Evolutionary conservation across 768 basidiomycete genomes (phyloP).

Genomic region (Fomitopsis pulvina): DNA sequence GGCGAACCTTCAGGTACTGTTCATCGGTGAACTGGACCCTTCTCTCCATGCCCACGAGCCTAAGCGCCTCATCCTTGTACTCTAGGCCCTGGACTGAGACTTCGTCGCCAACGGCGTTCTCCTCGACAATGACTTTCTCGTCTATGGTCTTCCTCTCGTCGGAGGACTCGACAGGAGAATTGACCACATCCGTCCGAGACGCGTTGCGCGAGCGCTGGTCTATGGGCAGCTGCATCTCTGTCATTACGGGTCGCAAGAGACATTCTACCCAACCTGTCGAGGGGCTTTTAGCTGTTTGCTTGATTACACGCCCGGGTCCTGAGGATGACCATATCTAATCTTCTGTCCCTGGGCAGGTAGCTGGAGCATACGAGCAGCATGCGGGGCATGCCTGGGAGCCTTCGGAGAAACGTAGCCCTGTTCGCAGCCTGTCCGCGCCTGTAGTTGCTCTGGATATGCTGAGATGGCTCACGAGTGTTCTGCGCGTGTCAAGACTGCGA

Average conservation of each 20-base stretch:
- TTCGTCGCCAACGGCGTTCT: conserved; percentile 19
- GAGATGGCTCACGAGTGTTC: neutral
- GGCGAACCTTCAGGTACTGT: conserved; percentile 47
- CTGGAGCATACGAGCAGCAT: neutral
- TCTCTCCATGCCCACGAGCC: conserved; percentile 49
- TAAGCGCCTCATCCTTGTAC: conserved; percentile 54
- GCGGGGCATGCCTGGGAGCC: neutral
- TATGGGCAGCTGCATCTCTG: neutral
- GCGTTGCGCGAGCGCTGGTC: neutral
- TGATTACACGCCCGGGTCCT: neutral
- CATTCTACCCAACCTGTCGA: neutral
- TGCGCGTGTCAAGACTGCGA: neutral
- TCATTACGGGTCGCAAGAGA: neutral
- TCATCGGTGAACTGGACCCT: conserved; percentile 51
- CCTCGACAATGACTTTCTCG: conserved; percentile 26
- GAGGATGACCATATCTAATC: neutral
- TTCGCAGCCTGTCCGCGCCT: neutral
- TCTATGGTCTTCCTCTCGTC: conserved; percentile 1
- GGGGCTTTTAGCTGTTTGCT: too few relatives aligned
- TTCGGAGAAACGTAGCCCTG: neutral
- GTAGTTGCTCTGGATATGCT: neutral
- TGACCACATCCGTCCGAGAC: neutral
- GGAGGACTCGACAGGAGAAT: neutral
- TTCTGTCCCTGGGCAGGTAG: neutral
- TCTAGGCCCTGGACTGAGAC: conserved; percentile 23